These are phyloP conservation scores for Stachybotrys elegans DNA, from an alignment of 2,329 filamentous ascomycete species.

Conservation along the genomic window DNA sequence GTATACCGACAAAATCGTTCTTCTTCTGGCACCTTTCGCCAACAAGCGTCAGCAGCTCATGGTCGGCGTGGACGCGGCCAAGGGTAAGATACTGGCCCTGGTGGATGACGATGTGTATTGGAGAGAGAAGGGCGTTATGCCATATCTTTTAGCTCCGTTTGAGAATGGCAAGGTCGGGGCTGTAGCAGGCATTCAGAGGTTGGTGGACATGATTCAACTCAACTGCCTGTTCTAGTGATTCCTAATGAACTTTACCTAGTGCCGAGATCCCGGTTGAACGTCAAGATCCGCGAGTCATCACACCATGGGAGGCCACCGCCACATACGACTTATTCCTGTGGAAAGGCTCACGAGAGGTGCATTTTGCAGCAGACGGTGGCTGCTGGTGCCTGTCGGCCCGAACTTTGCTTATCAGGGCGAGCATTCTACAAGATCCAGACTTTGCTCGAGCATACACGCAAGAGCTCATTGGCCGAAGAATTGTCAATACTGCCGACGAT, in stretches of 20 bases:
- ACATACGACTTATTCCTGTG: neutral
- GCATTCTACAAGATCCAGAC: neutral
- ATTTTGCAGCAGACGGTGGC: neutral
- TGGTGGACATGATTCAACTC: neutral
- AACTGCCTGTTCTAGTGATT: neutral
- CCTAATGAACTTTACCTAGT: neutral
- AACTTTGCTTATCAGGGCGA: neutral
- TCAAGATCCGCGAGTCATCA: neutral
- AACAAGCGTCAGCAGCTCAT: neutral
- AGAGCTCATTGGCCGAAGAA: neutral
- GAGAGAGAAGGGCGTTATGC: neutral
- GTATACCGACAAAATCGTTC: neutral
- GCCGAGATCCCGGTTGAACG: neutral
- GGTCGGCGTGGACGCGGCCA: neutral
- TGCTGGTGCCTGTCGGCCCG: neutral
- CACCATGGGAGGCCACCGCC: neutral
- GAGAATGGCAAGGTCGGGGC: neutral
- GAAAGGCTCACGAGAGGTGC: neutral
- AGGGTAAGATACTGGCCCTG: neutral
- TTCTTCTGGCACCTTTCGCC: neutral
- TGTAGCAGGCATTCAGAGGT: neutral
- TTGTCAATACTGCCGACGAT: neutral
- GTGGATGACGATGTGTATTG: conserved; percentile 1
- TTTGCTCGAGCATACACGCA: neutral
- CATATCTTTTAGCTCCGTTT: neutral